Conservation (phyloP, 2,329 filamentous ascomycete species). For the Sporothrix luriei region DNA sequence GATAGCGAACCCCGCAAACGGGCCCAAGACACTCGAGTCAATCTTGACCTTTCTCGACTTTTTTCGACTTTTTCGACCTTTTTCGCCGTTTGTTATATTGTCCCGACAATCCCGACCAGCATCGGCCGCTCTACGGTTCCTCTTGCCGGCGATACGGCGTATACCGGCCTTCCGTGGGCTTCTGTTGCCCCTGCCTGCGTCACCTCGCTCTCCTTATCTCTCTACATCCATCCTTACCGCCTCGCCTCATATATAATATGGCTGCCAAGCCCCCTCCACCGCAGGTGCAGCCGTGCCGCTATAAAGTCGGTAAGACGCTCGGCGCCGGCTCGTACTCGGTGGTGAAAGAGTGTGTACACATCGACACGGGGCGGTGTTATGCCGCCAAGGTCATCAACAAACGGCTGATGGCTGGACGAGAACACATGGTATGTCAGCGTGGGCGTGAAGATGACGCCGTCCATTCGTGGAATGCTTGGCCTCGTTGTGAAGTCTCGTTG, state of each 20-base stretch:
- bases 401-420: conserved; percentile 91
- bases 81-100: no score
- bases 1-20: conserved; percentile 14
- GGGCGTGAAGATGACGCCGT: neutral
- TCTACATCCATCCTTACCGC: neutral
- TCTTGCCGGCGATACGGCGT: neutral
- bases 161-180: neutral
- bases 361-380: conserved; percentile 96
- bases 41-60: neutral
- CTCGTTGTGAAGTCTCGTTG: neutral
- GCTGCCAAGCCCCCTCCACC: conserved; percentile 27
- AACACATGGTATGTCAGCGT: conserved; percentile 78
- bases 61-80: no score
- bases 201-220: neutral
- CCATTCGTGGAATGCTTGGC: neutral
- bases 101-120: neutral
- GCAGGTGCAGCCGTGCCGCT: conserved; percentile 88
- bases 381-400: conserved; percentile 99
- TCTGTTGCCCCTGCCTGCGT: neutral
- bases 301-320: conserved; percentile 98
- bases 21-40: conserved; percentile 12
- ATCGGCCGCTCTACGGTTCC: neutral
- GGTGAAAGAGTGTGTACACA: conserved; percentile 98
- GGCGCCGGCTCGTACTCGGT: conserved; percentile 97
- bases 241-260: neutral